Conservation (phyloP, 1,284 basidiomycete genomes). For the Wolfiporia cocos region DNA sequence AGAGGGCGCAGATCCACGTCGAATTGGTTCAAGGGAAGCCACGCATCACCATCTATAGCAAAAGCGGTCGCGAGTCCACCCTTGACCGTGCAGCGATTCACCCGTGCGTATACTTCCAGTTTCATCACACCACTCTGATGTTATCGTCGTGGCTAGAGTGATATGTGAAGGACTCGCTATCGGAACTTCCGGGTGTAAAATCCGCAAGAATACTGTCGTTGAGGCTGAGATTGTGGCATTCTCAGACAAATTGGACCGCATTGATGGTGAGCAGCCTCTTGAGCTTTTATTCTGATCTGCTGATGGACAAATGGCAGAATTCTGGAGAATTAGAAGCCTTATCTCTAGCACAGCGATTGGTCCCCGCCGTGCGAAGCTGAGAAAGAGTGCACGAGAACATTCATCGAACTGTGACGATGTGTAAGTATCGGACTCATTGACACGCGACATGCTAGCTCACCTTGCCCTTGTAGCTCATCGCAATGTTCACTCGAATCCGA, state of each 20-base stretch:
- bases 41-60: slow-evolving; percentile 75
- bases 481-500: slow-evolving; percentile 44
- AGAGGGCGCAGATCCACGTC: slow-evolving; percentile 84
- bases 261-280: slow-evolving; percentile 47
- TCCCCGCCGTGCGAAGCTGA: slow-evolving; percentile 20
- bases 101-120: slow-evolving; percentile 38
- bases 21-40: slow-evolving; percentile 34
- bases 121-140: not conserved
- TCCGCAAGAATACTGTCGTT: slow-evolving; percentile 54
- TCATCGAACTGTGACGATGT: not conserved
- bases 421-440: not conserved
- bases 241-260: slow-evolving; percentile 41
- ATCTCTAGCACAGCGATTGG: slow-evolving; percentile 52
- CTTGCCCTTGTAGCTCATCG: slow-evolving; percentile 21
- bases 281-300: not conserved
- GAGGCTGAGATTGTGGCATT: slow-evolving; percentile 89
- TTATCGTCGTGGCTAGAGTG: slow-evolving; percentile 33
- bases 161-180: slow-evolving; percentile 61
- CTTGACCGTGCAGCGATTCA: slow-evolving; percentile 66
- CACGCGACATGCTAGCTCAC: not conserved
- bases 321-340: slow-evolving; percentile 61
- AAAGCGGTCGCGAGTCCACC: slow-evolving; percentile 79
- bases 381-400: not conserved
- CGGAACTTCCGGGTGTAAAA: slow-evolving; percentile 12
- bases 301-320: slow-evolving; percentile 40